These are phyloP conservation scores for Talaromyces pinophilus DNA, from an alignment of 2,329 filamentous ascomycete species.

Conservation along the genomic window DNA sequence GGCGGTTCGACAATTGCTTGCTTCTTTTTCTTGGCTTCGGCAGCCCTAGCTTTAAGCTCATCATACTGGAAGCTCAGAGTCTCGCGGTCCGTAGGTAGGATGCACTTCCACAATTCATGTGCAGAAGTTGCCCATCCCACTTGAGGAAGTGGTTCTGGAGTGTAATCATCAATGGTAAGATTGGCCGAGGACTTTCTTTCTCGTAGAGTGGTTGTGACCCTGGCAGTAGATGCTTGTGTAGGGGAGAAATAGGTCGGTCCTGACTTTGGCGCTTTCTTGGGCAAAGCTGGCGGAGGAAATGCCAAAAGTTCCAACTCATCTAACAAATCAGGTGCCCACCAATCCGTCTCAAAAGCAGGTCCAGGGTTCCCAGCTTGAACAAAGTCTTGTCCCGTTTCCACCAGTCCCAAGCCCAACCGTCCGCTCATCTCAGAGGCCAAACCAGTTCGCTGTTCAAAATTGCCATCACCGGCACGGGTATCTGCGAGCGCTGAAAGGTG, in stretches of 20 bases:
- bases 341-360: slow-evolving; percentile 62
- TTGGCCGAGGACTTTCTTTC: slow-evolving; percentile 45
- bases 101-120: slow-evolving; percentile 75
- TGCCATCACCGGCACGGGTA: slow-evolving; percentile 35
- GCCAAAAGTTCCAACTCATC: slow-evolving; percentile 68
- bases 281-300: slow-evolving; percentile 52
- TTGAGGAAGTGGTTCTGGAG: slow-evolving; percentile 72
- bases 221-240: slow-evolving; percentile 83
- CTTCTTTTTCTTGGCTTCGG: slow-evolving; percentile 64
- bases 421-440: slow-evolving; percentile 62
- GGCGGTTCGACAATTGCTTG: slow-evolving; percentile 56
- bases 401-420: slow-evolving; percentile 28
- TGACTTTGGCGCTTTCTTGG: slow-evolving; percentile 55
- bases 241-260: slow-evolving; percentile 78
- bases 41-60: slow-evolving; percentile 72
- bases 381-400: background rate
- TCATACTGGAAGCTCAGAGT: slow-evolving; percentile 75
- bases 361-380: slow-evolving; percentile 26
- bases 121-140: slow-evolving; percentile 85
- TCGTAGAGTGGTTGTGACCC: slow-evolving; percentile 68
- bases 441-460: slow-evolving; percentile 41
- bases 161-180: slow-evolving; percentile 47
- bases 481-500: slow-evolving; percentile 81
- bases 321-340: slow-evolving; percentile 69
- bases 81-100: slow-evolving; percentile 75